Conservation (phyloP, 192 early-diverging fungal species). For the Coemansia sp. region DNA sequence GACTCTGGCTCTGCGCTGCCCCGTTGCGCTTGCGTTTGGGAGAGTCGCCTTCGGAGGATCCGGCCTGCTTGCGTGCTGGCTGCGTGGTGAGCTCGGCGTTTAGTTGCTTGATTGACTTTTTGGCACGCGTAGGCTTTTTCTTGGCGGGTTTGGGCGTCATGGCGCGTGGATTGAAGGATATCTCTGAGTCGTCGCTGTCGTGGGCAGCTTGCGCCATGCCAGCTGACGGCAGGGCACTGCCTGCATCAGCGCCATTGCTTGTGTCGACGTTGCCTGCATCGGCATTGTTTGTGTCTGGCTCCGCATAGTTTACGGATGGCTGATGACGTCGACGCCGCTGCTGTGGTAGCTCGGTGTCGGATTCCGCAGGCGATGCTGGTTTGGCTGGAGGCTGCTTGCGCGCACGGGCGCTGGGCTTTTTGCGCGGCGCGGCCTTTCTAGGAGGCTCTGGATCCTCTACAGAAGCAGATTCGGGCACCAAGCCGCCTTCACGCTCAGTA, state of each 20-base stretch:
- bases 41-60: neutral
- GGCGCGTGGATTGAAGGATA: slow-evolving; percentile 35
- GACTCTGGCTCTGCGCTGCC: too few species aligned
- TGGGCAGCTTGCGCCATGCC: neutral
- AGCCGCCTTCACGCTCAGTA: slow-evolving; percentile 9
- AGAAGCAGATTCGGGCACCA: neutral
- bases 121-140: slow-evolving; percentile 5
- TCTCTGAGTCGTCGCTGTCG: slow-evolving; percentile 51
- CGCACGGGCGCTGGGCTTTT: slow-evolving; percentile 9
- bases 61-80: slow-evolving; percentile 34
- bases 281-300: slow-evolving; percentile 15
- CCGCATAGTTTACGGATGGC: slow-evolving; percentile 26
- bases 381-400: slow-evolving; percentile 15
- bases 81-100: slow-evolving; percentile 34
- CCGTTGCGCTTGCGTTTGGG: neutral
- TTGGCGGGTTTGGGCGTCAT: slow-evolving; percentile 9
- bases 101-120: slow-evolving; percentile 30
- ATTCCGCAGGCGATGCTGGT: neutral
- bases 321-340: neutral
- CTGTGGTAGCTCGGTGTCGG: neutral
- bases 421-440: slow-evolving; percentile 4
- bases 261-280: neutral
- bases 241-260: neutral
- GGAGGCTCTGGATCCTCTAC: neutral
- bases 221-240: neutral